Conservation (phyloP, 75 land plant species). For the Sequoia sempervirens region DNA sequence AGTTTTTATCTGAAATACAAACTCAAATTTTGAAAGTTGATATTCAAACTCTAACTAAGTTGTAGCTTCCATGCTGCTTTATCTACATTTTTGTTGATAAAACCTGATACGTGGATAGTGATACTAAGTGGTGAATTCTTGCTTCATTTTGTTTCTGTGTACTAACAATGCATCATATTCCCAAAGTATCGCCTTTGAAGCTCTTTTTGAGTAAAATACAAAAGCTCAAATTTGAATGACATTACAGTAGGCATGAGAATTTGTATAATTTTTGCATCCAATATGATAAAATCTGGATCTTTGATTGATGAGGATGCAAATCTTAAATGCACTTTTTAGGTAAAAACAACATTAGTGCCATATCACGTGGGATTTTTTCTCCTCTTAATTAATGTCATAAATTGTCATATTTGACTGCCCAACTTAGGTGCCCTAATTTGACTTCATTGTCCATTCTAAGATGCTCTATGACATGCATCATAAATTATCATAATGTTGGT, state of each 20-base stretch:
- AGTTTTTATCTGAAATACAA: slow-evolving; percentile 14
- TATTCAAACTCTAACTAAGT: not conserved
- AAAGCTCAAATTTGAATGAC: not conserved
- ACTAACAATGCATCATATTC: not conserved
- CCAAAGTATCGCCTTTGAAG: not conserved
- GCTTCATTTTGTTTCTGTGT: not conserved
- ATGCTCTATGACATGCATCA: no score
- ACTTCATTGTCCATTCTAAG: no score
- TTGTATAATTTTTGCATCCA: not conserved
- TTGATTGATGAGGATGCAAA: not conserved
- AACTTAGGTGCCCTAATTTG: no score
- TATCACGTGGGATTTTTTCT: not conserved
- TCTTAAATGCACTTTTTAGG: not conserved
- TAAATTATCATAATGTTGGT: no score
- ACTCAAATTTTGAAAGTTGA: not conserved
- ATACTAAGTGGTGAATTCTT: not conserved
- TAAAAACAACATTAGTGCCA: not conserved
- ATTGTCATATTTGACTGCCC: no score
- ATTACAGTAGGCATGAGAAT: not conserved
- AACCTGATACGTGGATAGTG: not conserved
- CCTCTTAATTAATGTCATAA: no score
- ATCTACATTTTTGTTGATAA: not conserved
- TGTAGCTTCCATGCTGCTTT: not conserved
- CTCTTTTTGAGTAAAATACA: not conserved
- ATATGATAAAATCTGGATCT: not conserved